A percentile compares a stretch with the other conserved stretches of the same genome.
Evolutionary conservation across 2,329 filamentous ascomycete genomes (phyloP).

Genomic region (Claviceps digitariae): DNA sequence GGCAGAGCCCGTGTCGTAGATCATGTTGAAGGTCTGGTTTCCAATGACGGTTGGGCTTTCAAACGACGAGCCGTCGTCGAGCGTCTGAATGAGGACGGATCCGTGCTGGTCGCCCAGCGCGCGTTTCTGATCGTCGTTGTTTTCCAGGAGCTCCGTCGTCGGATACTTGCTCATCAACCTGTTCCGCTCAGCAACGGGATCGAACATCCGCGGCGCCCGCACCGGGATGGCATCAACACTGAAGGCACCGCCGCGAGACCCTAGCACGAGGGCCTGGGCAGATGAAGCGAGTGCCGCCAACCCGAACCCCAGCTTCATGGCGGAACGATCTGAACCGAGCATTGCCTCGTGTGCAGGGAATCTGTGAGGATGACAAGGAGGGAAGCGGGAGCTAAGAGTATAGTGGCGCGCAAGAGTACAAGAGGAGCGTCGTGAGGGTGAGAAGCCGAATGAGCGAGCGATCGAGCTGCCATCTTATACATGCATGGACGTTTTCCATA

Average conservation of each 20-base stretch:
- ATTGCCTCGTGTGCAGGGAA: too few relatives aligned
- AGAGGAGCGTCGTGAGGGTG: too few relatives aligned
- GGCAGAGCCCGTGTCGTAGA: background rate
- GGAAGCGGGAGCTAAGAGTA: background rate
- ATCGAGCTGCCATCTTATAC: too few relatives aligned
- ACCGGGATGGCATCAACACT: background rate
- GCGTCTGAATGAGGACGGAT: background rate
- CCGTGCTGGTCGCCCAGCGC: too few relatives aligned
- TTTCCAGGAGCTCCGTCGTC: background rate
- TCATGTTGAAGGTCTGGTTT: slow-evolving; percentile 35
- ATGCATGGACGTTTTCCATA: too few relatives aligned
- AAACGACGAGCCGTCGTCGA: background rate
- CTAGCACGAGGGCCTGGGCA: background rate
- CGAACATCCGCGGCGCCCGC: background rate
- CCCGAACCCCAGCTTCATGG: background rate
- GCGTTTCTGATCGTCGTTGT: too few relatives aligned
- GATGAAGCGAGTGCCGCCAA: background rate
- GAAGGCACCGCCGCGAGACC: background rate
- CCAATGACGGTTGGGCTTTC: slow-evolving; percentile 32
- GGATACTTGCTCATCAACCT: background rate
- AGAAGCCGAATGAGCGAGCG: too few relatives aligned
- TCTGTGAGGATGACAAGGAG: background rate
- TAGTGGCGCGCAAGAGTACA: too few relatives aligned
- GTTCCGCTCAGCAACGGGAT: background rate
- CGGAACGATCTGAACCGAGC: background rate